Base-by-base conservation (phyloP, 2,329 filamentous ascomycete species). In the Trichoderma cornu-damae region DNA sequence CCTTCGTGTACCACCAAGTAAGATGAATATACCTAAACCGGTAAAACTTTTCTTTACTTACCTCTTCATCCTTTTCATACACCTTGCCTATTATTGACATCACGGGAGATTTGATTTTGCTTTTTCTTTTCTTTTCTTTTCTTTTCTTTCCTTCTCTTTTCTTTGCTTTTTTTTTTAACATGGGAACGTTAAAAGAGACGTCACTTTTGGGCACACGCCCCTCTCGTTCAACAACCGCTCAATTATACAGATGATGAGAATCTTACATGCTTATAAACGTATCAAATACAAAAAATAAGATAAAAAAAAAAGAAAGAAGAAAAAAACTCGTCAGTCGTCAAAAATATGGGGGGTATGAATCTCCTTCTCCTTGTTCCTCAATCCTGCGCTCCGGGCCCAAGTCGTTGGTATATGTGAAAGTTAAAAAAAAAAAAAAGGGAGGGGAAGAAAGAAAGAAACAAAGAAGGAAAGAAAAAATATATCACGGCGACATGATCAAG, bases 401-500 rank as follows among this genome's bases (percentile, higher is more conserved):
- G 34, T 55, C 40, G 35, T 38, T 38, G 52, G 42, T 55, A 37
- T 55, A 44, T 47, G 22, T 30, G 35, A 35, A 54, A 38, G 28
- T 12, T 16, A 9, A 34, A 35, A 46, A 37, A 38, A 12, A 20
- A 30, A 55, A 12, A 43, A 46, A 24, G 52, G 22, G 46, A 51
- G 22, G 26, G 30, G 9, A 47, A 5, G 11, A 24, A 18, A 11
- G 51, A 51, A 57, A 58, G 53, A 56, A 51, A n/a, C n/a, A n/a
- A 57, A 63, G 26, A 56, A 51, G 57, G 54, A 53, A 53, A 52
- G n/a, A n/a, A n/a, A n/a, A n/a, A n/a, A n/a, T n/a, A n/a, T n/a
- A 58, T 64, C 64, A 65, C 64, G 61, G 61, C 57, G 61, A 65
- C 65, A 65, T 63, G 61, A 65, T 59, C 47, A 47, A 54, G 34